Base-by-base conservation (phyloP, 192 early-diverging fungal genomes). In the Chytriomyces confervae region DNA sequence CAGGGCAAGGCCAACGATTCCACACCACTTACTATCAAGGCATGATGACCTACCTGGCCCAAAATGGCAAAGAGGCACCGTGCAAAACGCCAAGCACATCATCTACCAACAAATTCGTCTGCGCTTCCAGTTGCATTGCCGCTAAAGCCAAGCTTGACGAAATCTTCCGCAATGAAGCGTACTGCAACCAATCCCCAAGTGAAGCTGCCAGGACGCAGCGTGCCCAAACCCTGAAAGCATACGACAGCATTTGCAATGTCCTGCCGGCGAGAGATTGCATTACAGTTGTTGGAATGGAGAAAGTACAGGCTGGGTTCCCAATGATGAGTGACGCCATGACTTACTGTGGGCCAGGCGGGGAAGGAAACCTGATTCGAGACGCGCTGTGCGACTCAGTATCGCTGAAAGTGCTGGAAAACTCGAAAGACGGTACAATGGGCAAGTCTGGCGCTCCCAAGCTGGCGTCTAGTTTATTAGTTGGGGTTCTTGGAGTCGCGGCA, bases 11-110 rank as follows among this genome's bases (percentile, higher is more conserved):
- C 66, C 66, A 68, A 48, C 9, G 66, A 68, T 68, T 68, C 46
- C 66, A 68, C 46, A 36, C 8, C 66, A 68, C 66, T 11, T 68
- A 68, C 27, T 68, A 46, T 68, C 66, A 68, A 48, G 66, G 66
- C 29, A 68, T 68, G 66, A 18, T 68, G 29, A 68, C 66, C 10
- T 68, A 23, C 16, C 45, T 68, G 1, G 66, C 66, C 7, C 66
- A 47, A 68, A 29, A 68, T 46, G 47, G 53, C 53, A 57, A 57
- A 20, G 13, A 36, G 13, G 16, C 9, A 24, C 18, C 29, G 10
- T 48, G 18, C 46, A 24, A 27, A 18, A 64, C 62, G 29, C 16
- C 62, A 11, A 64, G 62, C 27, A 64, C 16, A 18, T 13, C 29
- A 11, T 11, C 11, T 11, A 29, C 44, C 10, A 47, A 43, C 43